Evolutionary conservation across 805 yeast species (phyloP), one percentile per base, ranked within the genome.

Genomic region (Zygosaccharomyces pseudorouxii): DNA sequence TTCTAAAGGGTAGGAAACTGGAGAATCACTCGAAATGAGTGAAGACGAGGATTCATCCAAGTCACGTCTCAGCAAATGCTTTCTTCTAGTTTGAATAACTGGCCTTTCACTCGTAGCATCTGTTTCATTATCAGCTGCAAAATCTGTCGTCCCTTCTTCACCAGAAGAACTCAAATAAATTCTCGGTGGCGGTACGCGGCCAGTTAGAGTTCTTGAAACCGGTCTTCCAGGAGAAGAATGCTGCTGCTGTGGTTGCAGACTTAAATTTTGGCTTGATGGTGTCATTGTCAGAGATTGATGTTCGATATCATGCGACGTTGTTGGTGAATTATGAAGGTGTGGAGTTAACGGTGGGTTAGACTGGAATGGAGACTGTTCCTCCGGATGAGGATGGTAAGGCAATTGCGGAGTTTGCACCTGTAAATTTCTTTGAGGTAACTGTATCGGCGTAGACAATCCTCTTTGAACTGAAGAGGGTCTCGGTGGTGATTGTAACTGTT

Each of bases 131-230:
- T 50, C 43, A 8, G 28, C 44, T 5, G 22, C 35, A 18, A n/a
- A 27, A 28, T 41, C 45, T 9, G 14, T 25, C 18, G 42, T 27
- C 4, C 28, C 42, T 14, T 50, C 46, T 12, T 33, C 38, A 28
- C 40, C 42, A 2, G 51, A 39, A 25, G 30, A 38, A 20, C 49
- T 46, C 16, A 51, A 42, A 31, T 51, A 55, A 2, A 46, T 52
- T 11, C 48, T 51, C 3, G 59, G 55, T 7, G 55, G 55, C 27
- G 59, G 55, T 27, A 51, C 42, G 25, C 55, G 52, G 9, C 50
- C 52, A 4, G 48, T 38, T 36, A 54, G 40, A 14, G 51, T 52
- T 22, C 55, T 47, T 27, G 38, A 39, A 11, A 39, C 20, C 30
- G 33, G 42, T 18, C 35, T 46, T 10, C 20, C 19, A 9, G 37